Base-by-base conservation (phyloP, 2,329 filamentous ascomycete species). In the Ceratocystis diversiconidia region DNA sequence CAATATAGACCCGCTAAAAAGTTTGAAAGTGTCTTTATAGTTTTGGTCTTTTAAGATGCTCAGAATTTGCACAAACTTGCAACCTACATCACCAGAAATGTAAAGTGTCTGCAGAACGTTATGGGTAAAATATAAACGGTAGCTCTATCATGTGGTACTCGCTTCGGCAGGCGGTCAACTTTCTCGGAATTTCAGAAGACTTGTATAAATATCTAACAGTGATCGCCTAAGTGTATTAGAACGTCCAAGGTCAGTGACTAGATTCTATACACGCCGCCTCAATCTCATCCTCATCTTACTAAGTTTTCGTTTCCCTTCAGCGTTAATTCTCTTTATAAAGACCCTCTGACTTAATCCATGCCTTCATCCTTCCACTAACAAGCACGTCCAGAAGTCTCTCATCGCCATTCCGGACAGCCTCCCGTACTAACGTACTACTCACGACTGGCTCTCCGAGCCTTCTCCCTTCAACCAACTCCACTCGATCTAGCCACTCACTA, bases 371-470 rank as follows among this genome's bases (percentile, higher is more conserved):
- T 1, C 73, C 72, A 0, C 82, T 83, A 43, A 89, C 85, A 69
- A 89, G 71, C 65, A 71, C 71, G 19, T 71, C 72, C 62, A 90
- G 73, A 64, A 71, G 73, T 2, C 75, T 75, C 77, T 75, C 80
- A 55, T 81, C 78, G 10, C 74, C 72, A 4, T 70, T 15, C n/a
- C 22, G 22, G 15, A 62, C 67, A 19, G 57, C 62, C 44, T 41
- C 64, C 62, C 88, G 78, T 57, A 87, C 86, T 70, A 77, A 79
- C 5, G 89, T 90, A 69, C 82, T 85, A 68, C 82, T 85, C 48
- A 84, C 77, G 25, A 57, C 48, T 19, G 52, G 50, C 50, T 64
- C 55, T 22, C 52, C 15, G 19, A 32, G 15, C 32, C 46, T 2
- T 25, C 64, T 22, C 2, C 43, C 32, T 52, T 48, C 75, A 1